Evolutionary conservation across 1,284 basidiomycete species (phyloP), one percentile per base, ranked within the genome.

Genomic region (Heliocybe sulcata): DNA sequence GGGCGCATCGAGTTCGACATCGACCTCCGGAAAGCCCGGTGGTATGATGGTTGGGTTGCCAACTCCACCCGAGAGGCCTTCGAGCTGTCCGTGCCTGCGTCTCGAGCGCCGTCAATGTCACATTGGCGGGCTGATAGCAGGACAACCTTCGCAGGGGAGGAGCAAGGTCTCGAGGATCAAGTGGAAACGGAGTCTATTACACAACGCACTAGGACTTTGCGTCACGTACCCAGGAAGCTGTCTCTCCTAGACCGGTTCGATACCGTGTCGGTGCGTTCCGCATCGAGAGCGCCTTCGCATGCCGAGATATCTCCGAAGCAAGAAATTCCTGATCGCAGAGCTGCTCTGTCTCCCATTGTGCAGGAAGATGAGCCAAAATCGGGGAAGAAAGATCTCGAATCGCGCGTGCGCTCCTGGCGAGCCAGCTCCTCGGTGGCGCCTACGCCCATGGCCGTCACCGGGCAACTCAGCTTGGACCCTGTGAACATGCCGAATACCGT

Each of bases 1-100:
- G 89, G 87, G 14, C 81, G 78, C 51, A 75, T 92, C 26, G 88
- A 91, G 66, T 90, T 91, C 64, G 89, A 92, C 68, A 80, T 92
- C 53, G 89, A 91, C 68, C 56, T 81, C 56, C 71, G 72, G 33
- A 81, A 81, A 60, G 89, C 88, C 23, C 76, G 82, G 27, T 92
- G 89, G 89, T 88, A 83, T 63, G 71, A 81, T 33, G 67, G 81
- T 2, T 91, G 89, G 89, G 59, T 84, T 19, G 72, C 78, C 1
- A 72, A 76, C 19, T 66, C 74, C 35, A 73, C 74, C 48, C 67
- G 80, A 61, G 77, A 81, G 47, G 61, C 69, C 31, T 63, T 70
- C 20, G 78, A 79, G 1, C 68, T 73, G 31, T 76, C 75, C 23
- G 69, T 70, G 4, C 69, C 58, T 61, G 77, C 56, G 64, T 76